Evolutionary conservation across 2,329 filamentous ascomycete species (phyloP).

Genomic region (Septoria linicola): DNA sequence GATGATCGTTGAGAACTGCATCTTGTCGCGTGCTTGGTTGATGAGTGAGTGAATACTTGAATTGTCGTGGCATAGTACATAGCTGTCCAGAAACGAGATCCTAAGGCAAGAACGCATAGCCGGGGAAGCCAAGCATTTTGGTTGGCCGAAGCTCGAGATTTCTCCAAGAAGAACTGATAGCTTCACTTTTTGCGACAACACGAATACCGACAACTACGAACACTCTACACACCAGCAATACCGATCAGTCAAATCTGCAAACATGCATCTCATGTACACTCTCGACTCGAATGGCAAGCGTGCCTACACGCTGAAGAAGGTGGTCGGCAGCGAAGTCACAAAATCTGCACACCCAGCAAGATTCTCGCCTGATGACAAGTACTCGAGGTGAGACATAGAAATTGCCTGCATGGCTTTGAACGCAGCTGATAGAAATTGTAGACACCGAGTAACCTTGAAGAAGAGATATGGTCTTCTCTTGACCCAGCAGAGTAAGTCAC

Average conservation of each 20-base stretch:
- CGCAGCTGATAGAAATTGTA: constrained; percentile 35
- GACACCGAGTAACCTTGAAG: constrained; percentile 92
- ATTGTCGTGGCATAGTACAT: constrained; percentile 11
- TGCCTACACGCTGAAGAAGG: constrained; percentile 93
- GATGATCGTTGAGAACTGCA: constrained; percentile 10
- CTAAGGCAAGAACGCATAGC: constrained; percentile 1
- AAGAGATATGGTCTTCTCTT: constrained; percentile 85
- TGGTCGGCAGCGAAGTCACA: constrained; percentile 76
- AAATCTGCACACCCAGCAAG: constrained; percentile 94
- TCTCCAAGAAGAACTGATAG: background rate
- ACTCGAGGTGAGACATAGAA: constrained; percentile 63
- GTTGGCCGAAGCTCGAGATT: constrained; percentile 1
- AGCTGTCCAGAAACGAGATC: constrained; percentile 9
- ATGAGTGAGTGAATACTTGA: background rate
- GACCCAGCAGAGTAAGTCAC: constrained; percentile 62
- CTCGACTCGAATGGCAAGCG: constrained; percentile 80
- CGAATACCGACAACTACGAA: background rate
- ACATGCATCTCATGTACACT: constrained; percentile 82
- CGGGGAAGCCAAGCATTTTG: constrained; percentile 1
- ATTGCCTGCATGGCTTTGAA: background rate
- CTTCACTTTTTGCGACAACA: constrained; percentile 5
- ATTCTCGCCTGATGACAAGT: constrained; percentile 98
- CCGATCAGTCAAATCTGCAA: constrained; percentile 25
- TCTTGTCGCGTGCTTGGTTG: background rate
- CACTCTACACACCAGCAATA: background rate